These are phyloP conservation scores for Annulohypoxylon maeteangense DNA, from an alignment of 495 filamentous ascomycete species.

Conservation along the genomic window DNA sequence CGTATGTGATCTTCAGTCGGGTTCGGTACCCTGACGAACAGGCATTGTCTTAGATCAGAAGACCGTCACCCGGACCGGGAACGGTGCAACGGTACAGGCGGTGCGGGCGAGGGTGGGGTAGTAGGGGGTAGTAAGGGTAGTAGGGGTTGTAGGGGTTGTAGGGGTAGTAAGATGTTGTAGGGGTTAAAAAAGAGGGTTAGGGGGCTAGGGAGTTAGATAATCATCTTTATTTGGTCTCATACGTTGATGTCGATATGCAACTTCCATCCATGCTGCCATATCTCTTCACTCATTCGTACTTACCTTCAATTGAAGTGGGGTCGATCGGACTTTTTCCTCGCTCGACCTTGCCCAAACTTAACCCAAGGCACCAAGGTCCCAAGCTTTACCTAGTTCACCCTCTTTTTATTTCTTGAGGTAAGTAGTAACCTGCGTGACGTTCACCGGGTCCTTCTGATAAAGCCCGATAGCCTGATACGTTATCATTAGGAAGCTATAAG, in stretches of 20 bases:
- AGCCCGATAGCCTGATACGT: slow-evolving; percentile 22
- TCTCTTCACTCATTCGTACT: slow-evolving; percentile 12
- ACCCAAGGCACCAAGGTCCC: not conserved
- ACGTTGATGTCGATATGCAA: not conserved
- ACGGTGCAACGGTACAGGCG: slow-evolving; percentile 41
- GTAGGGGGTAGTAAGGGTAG: not conserved
- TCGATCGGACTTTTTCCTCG: slow-evolving; percentile 3
- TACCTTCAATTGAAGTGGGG: slow-evolving; percentile 23
- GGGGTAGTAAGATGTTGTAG: not conserved
- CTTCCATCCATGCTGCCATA: slow-evolving; percentile 26
- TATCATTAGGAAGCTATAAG: slow-evolving; percentile 42
- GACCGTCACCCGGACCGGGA: slow-evolving; percentile 40
- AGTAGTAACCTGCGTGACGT: not conserved
- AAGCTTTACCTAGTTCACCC: slow-evolving; percentile 11
- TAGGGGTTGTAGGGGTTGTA: not conserved
- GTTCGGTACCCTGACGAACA: slow-evolving; percentile 32
- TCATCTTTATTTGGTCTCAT: slow-evolving; percentile 31
- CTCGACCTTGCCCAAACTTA: not conserved
- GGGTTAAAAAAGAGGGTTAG: no score
- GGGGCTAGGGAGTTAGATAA: slow-evolving; percentile 12
- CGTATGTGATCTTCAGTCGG: slow-evolving; percentile 33
- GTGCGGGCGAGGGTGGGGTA: slow-evolving; percentile 38
- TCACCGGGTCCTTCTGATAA: slow-evolving; percentile 15
- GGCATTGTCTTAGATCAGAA: slow-evolving; percentile 41
- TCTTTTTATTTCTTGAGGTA: slow-evolving; percentile 14